phyloP scores from a whole-genome alignment of 2,329 filamentous ascomycete species.

The Clarireedia monteithiana region DNA sequence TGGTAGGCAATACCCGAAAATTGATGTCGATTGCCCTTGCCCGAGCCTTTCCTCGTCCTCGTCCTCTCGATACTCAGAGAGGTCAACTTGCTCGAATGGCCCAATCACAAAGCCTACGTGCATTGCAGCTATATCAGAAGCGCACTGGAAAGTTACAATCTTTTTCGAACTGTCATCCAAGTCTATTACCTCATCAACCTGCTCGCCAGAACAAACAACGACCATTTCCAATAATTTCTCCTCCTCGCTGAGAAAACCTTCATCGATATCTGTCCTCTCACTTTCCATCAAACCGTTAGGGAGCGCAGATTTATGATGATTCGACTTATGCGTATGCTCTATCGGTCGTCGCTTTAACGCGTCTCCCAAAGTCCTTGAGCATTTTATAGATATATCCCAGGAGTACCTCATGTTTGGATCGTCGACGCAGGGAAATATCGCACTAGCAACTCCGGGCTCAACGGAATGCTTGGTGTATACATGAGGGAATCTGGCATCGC shows the following conservation, averaged over 20 bases:
- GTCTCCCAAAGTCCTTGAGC: conserved; percentile 79
- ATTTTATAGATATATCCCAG: conserved; percentile 85
- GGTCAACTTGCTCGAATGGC: conserved; percentile 87
- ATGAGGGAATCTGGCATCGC: conserved; percentile 80
- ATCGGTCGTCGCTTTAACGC: conserved; percentile 41
- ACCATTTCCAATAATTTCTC: conserved; percentile 84
- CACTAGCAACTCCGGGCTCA: conserved; percentile 71
- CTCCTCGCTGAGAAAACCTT: conserved; percentile 52
- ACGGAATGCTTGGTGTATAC: conserved; percentile 79
- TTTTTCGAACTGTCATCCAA: conserved; percentile 73
- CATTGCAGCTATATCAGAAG: conserved; percentile 68
- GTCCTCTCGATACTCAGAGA: conserved; percentile 81
- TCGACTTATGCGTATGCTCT: conserved; percentile 14
- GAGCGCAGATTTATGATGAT: conserved; percentile 20
- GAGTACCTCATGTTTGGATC: conserved; percentile 71
- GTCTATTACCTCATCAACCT: conserved; percentile 76
- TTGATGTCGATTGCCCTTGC: conserved; percentile 69
- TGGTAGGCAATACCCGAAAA: conserved; percentile 88
- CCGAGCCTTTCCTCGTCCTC: conserved; percentile 89
- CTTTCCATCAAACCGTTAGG: neutral
- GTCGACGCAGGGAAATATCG: conserved; percentile 90
- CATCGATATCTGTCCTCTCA: conserved; percentile 11
- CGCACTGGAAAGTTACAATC: conserved; percentile 76
- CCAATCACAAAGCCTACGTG: conserved; percentile 92
- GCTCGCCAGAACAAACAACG: conserved; percentile 82